Evolutionary conservation across 495 filamentous ascomycete species (phyloP), one percentile per base, ranked within the genome.

Genomic region (Neurospora pannonica): DNA sequence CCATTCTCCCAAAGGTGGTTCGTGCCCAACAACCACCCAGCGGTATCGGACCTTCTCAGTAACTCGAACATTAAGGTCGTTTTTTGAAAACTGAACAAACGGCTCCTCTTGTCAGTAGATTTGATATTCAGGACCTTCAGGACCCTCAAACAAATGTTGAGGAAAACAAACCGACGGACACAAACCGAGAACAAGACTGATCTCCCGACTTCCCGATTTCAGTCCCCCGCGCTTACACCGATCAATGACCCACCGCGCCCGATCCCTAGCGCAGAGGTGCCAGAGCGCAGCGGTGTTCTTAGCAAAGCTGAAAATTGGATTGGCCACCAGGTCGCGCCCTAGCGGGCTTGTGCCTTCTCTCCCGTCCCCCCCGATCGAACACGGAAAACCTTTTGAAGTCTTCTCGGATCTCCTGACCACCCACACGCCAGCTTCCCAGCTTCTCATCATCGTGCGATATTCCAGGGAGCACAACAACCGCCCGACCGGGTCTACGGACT

Each of bases 251-350:
- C 54, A 62, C 54, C 21, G 24, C 21, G 54, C 54, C 54, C 24
- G 28, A 62, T 34, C 24, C 54, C 28, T 34, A 34, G 28, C 54
- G 54, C 54, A 34, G 54, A 62, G 24, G 6, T 62, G 54, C 54
- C 54, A 34, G 54, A 62, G 24, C 54, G 54, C 13, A 31, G 13
- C 13, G 5, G 54, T 62, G 11, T 62, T 31, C 21, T 8, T 31
- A 36, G 42, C 70, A 37, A 72, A 77, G 75, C 70, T 75, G 73
- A 77, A 76, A 74, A 69, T 54, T 72, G 74, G 71, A 78, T 79
- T 79, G 75, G 77, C 34, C 48, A 70, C 24, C 13, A 72, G 10
- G 38, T 39, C 74, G n/a, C 71, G 77, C 74, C 74, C 73, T 76
- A 75, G 70, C 73, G 71, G 37, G 46, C 24, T 17, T 39, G 46